These are phyloP conservation scores for Ganoderma resinaceum DNA, from an alignment of 1,284 basidiomycete species.

Conservation along the genomic window DNA sequence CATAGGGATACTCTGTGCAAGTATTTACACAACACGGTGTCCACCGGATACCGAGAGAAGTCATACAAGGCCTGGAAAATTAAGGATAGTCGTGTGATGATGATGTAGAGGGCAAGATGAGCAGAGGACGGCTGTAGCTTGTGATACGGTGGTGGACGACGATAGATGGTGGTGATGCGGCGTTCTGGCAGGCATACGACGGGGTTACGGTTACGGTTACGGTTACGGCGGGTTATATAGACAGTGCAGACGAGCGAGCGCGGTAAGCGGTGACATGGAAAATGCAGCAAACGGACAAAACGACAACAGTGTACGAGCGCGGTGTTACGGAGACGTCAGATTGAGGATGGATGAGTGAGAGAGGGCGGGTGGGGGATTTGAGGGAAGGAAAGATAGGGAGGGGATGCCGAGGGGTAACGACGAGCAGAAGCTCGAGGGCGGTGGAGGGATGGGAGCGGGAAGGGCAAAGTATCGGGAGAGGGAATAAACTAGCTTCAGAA, in stretches of 20 bases:
- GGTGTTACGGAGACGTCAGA: conserved; percentile 30
- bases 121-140: not conserved
- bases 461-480: conserved; percentile 21
- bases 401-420: conserved; percentile 26
- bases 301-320: conserved; percentile 36
- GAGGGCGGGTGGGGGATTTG: conserved; percentile 6
- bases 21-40: conserved; percentile 10
- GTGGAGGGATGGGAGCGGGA: conserved; percentile 13
- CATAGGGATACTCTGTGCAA: conserved; percentile 1
- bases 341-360: conserved; percentile 7
- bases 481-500: conserved; percentile 29
- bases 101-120: conserved; percentile 3
- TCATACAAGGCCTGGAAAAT: conserved; percentile 9
- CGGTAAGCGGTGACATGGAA: conserved; percentile 34
- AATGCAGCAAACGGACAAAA: conserved; percentile 37
- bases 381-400: conserved; percentile 12
- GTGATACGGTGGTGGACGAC: conserved; percentile 11
- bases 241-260: conserved; percentile 29
- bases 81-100: conserved; percentile 8
- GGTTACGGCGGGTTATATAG: conserved; percentile 35
- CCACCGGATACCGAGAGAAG: conserved; percentile 1
- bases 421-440: conserved; percentile 23
- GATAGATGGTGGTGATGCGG: not conserved
- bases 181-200: conserved; percentile 29
- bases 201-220: conserved; percentile 22